Base-by-base conservation (phyloP, 805 yeast genomes). In the Starmera dryadoides region DNA sequence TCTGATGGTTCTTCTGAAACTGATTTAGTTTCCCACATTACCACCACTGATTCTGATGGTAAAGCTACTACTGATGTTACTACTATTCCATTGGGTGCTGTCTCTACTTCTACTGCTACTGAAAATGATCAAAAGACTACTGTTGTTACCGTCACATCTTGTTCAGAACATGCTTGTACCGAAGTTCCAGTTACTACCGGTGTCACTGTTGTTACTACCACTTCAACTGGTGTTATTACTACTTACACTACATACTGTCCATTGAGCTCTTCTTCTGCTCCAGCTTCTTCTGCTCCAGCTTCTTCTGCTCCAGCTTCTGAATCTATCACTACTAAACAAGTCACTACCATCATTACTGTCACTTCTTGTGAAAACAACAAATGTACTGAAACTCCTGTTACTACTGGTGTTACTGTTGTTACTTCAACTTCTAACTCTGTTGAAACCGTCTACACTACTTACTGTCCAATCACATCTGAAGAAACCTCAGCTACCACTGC, bases 71-170 rank as follows among this genome's bases (percentile, higher is more conserved):
- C 20, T 17, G 17, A 7, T 18, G 18, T 11, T 30, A 17, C 33
- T 15, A 11, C 20, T 3, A 4, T 11, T 30, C n/a, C 22, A 17
- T 9, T 18, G 6, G n/a, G 3, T 10, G 22, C 33, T 14, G 6
- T 7, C 14, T 26, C 23, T 9, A 18, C 22, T 7, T 15, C 22
- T 4, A 18, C 34, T 5, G 6, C 34, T 11, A 31, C 23, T 31
- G n/a, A 9, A 31, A 14, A 4, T 6, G 23, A 6, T 5, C 19
- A 33, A 15, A 11, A 50, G 20, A 59, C 64, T 44, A 58, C 63
- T 40, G 46, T 56, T 43, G 59, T 58, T 17, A 61, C 66, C 46
- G 50, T 61, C 52, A 60, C 66, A 39, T 53, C 58, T 36, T 61
- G 66, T 51, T 53, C 48, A 34, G 50, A 50, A 29, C 49, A 55